phyloP scores from a whole-genome alignment of 2,329 filamentous ascomycete genomes.

The Colletotrichum falcatum region DNA sequence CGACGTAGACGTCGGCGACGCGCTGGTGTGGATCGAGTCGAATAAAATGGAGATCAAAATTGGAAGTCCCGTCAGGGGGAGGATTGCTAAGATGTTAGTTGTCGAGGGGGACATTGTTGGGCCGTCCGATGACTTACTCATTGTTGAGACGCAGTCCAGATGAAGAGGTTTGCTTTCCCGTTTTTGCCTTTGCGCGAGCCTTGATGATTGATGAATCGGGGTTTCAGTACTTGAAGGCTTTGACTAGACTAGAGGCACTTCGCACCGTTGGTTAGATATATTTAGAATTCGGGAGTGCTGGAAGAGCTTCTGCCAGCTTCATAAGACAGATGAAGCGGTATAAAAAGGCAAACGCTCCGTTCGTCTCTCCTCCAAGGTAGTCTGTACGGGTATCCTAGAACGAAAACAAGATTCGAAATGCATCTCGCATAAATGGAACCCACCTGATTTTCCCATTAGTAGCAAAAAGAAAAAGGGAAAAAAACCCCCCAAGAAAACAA shows the following conservation, averaged over 20 bases:
- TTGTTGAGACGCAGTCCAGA: conserved; percentile 40
- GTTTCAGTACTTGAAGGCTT: neutral
- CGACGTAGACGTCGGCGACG: conserved; percentile 46
- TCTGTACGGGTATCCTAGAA: conserved; percentile 16
- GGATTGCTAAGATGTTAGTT: conserved; percentile 45
- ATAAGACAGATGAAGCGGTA: neutral
- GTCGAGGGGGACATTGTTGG: conserved; percentile 48
- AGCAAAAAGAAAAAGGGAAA: neutral
- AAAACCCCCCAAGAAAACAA: too few relatives aligned
- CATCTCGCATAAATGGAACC: neutral
- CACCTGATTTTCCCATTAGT: neutral
- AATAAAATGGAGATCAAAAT: conserved; percentile 55
- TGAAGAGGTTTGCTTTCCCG: neutral
- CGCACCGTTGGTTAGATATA: neutral
- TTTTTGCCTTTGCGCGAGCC: neutral
- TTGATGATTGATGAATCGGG: neutral
- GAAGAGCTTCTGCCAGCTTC: neutral
- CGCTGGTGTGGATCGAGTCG: conserved; percentile 51
- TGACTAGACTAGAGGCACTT: neutral
- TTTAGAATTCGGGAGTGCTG: neutral
- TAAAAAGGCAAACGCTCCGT: neutral
- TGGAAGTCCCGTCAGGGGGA: conserved; percentile 46
- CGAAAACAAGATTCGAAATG: neutral
- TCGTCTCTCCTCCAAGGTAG: neutral
- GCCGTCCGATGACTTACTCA: conserved; percentile 46